A percentile compares a stretch with the other conserved stretches of the same genome.
phyloP scores from a whole-genome alignment of 1,284 basidiomycete species.

The Wallemia ichthyophaga region DNA sequence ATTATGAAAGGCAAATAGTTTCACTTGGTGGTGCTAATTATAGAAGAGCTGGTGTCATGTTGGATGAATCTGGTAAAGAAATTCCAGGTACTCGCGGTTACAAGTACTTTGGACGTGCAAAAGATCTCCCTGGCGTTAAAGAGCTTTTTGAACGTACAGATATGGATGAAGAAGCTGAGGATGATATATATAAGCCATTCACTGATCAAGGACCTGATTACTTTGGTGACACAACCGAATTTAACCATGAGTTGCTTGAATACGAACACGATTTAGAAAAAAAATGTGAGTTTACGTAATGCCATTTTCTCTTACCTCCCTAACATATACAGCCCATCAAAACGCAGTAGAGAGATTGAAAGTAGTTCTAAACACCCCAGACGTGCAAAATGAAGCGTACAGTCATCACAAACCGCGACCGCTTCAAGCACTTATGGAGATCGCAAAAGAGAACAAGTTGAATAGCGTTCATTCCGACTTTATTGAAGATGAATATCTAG shows the following conservation, averaged over 20 bases:
- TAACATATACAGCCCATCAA: conserved; percentile 1
- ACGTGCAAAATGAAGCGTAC: conserved; percentile 3
- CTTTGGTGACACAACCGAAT: conserved; percentile 72
- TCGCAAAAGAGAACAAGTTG: background rate
- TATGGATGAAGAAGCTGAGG: conserved; percentile 39
- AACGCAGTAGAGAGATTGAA: conserved; percentile 3
- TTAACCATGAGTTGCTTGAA: conserved; percentile 33
- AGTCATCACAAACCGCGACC: conserved; percentile 3
- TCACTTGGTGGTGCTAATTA: conserved; percentile 89
- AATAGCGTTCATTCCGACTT: conserved; percentile 28
- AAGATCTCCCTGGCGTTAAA: conserved; percentile 78
- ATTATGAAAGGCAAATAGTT: conserved; percentile 95
- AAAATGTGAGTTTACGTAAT: conserved; percentile 29
- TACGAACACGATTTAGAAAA: conserved; percentile 42
- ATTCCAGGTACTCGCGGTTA: conserved; percentile 93
- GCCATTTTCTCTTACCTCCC: background rate
- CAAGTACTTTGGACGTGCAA: conserved; percentile 97
- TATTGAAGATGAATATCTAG: conserved; percentile 34
- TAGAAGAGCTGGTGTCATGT: conserved; percentile 58
- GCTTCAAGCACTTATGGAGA: background rate
- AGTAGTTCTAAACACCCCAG: conserved; percentile 11
- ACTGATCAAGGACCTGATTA: conserved; percentile 60
- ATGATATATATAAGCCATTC: conserved; percentile 61
- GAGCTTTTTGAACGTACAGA: conserved; percentile 68
- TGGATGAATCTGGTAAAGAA: conserved; percentile 77